A percentile compares a stretch with the other conserved stretches of the same genome.
Evolutionary conservation across 1,284 basidiomycete genomes (phyloP).

Genomic region (Heterobasidion parviporum): DNA sequence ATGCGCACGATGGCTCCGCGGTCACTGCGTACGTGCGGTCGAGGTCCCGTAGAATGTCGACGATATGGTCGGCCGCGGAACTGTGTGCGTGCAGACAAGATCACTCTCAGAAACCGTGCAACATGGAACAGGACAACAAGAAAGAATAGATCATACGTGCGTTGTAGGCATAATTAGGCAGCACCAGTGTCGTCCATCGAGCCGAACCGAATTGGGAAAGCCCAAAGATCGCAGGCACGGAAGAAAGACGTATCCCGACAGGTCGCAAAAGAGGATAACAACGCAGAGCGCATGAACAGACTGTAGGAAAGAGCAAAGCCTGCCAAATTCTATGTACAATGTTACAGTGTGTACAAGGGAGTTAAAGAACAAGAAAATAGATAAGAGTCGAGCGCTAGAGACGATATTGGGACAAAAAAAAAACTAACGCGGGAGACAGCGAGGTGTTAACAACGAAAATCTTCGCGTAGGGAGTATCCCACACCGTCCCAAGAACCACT

Average conservation of each 20-base stretch:
- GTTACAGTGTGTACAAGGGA: conserved; percentile 8
- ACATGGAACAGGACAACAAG: no score
- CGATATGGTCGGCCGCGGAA: no score
- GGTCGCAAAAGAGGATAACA: background rate
- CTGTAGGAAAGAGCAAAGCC: background rate
- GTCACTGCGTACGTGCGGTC: no score
- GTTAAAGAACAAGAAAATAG: conserved; percentile 2
- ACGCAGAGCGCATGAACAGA: background rate
- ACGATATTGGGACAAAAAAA: conserved; percentile 3
- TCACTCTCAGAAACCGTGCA: no score
- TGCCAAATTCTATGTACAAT: conserved; percentile 7
- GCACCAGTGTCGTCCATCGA: background rate
- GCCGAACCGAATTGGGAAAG: background rate
- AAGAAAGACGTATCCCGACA: background rate
- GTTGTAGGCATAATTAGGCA: background rate
- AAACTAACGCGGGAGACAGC: background rate
- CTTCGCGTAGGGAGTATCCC: conserved; percentile 2
- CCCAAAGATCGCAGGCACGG: background rate
- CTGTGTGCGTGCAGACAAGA: no score
- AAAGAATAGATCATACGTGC: no score
- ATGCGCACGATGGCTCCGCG: no score
- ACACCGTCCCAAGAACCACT: conserved; percentile 8
- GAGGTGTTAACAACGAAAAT: background rate
- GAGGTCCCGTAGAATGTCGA: no score
- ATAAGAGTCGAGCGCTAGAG: conserved; percentile 6